Base-by-base conservation (phyloP, 1,284 basidiomycete species). In the Apiotrichum gracile region DNA sequence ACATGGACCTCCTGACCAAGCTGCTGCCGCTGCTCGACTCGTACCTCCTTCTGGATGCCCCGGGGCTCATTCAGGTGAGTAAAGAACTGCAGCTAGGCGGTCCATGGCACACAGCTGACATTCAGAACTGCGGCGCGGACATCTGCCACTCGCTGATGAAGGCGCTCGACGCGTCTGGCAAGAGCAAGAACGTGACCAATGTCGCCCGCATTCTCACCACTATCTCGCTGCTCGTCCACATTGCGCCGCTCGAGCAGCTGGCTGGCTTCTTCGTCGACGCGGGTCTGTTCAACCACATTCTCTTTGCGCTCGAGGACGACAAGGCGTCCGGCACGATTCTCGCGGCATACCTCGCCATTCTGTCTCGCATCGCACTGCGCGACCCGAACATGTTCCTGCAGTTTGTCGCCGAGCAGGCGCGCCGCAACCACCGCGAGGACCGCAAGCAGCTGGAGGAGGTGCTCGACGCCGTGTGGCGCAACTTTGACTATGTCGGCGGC, bases 1-100 rank as follows among this genome's bases (percentile, higher is more conserved):
- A 93, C 67, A 75, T 90, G 57, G 90, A 93, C 65, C 68, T 90
- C 22, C 73, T 91, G 17, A 82, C 83, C n/a, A 83, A 79, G 54
- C 78, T 85, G 25, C 81, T 83, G 10, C 75, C 76, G 48, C 80
- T 93, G 35, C 65, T 89, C n/a, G 87, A 91, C 67, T 87, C 87
- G 2, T 93, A 92, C 70, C 75, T 88, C 51, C 70, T 93, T 10
- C 77, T 90, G 5, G 87, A 89, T 68, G 83, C 83, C 0, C 54
- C 73, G n/a, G 72, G 78, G 7, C 76, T 93, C 47, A 70, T 88
- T 34, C 82, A 86, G 79, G 89, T 89, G 55, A 54, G 65, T 52
- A 25, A n/a, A n/a, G n/a, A n/a, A n/a, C n/a, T n/a, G n/a, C n/a
- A n/a, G n/a, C n/a, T n/a, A n/a, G n/a, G n/a, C n/a, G n/a, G n/a